A percentile compares a stretch with the other conserved stretches of the same genome.
Conservation (phyloP, 2,329 filamentous ascomycete genomes). For the Ophiostoma australiae region DNA sequence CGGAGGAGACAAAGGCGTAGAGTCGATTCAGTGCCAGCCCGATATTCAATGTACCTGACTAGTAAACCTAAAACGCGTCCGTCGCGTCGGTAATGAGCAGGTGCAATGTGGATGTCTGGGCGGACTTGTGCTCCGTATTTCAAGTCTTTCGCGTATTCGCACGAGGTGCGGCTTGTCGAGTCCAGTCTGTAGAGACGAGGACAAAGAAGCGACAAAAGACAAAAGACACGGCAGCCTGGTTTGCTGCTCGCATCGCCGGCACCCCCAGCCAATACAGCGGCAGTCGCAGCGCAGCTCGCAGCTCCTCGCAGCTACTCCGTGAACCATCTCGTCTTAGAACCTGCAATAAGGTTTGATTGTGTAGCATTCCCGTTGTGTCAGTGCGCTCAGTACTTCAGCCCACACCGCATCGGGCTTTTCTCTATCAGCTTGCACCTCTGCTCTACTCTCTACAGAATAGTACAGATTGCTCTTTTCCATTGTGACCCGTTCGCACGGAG, state of each 20-base stretch:
- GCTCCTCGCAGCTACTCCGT: background rate
- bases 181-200: background rate
- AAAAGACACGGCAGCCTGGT: background rate
- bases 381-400: background rate
- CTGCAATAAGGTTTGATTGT: background rate
- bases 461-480: too few relatives aligned
- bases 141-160: background rate
- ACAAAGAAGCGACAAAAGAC: background rate
- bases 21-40: background rate
- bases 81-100: slow-evolving; percentile 12
- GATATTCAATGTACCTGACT: slow-evolving; percentile 8
- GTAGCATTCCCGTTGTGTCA: slow-evolving; percentile 6
- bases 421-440: background rate
- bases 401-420: background rate
- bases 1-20: background rate
- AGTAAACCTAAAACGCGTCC: slow-evolving; percentile 12
- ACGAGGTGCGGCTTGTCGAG: too few relatives aligned
- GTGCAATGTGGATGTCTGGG: slow-evolving; percentile 3
- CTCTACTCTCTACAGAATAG: background rate
- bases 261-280: background rate
- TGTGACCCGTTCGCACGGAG: background rate
- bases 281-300: background rate
- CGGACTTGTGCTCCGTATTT: background rate
- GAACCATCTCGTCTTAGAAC: background rate
- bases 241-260: background rate